A percentile compares a stretch with the other conserved stretches of the same genome.
These are phyloP conservation scores for Gremmenia infestans DNA, from an alignment of 2,329 filamentous ascomycete species.

Conservation along the genomic window DNA sequence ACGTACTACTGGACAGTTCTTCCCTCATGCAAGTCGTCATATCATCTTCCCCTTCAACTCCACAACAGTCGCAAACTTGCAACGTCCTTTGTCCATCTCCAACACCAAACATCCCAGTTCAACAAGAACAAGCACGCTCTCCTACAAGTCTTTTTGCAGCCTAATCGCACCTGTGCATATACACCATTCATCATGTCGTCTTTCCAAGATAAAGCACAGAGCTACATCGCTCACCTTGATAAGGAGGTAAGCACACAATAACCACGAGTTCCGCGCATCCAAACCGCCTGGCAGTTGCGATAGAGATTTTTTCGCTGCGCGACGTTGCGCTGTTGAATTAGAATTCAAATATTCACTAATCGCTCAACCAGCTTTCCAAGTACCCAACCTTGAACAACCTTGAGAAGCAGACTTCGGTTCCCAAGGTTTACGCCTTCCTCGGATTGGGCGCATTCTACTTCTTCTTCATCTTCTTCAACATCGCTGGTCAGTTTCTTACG, in stretches of 20 bases:
- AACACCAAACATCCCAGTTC: too few species aligned
- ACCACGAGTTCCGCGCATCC: neutral
- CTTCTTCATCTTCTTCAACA: conserved; percentile 90
- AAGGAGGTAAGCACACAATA: conserved; percentile 56
- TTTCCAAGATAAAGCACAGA: conserved; percentile 71
- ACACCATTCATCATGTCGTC: conserved; percentile 51
- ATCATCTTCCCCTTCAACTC: too few species aligned
- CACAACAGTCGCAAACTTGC: too few species aligned
- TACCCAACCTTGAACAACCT: conserved; percentile 80
- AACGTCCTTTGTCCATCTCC: too few species aligned
- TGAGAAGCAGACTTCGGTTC: conserved; percentile 76
- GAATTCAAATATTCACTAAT: conserved; percentile 2
- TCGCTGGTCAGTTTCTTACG: conserved; percentile 80
- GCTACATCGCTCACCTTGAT: conserved; percentile 75
- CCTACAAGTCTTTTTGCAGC: neutral
- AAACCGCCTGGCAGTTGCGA: neutral
- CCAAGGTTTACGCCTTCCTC: conserved; percentile 80
- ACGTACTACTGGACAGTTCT: too few species aligned
- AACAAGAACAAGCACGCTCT: too few species aligned
- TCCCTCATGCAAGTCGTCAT: too few species aligned
- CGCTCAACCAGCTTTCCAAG: conserved; percentile 63
- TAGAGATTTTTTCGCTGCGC: neutral
- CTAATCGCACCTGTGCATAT: neutral
- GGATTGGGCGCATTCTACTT: conserved; percentile 76
- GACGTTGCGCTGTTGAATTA: neutral